Evolutionary conservation across 805 yeast genomes (phyloP), one percentile per base, ranked within the genome.

Genomic region (Hanseniaspora jakobsenii): DNA sequence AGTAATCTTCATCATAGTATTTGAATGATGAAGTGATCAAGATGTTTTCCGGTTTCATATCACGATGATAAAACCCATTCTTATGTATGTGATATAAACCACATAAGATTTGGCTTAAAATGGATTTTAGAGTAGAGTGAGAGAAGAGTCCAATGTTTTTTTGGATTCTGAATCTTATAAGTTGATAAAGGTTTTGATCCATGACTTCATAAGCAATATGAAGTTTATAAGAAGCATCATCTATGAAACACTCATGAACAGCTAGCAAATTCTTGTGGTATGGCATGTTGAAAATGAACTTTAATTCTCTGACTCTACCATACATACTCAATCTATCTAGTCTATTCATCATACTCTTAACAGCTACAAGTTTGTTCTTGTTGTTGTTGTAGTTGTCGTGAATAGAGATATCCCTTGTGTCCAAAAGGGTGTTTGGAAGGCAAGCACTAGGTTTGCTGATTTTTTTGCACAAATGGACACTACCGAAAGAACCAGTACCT

Each of bases 1-100:
- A 41, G 50, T 60, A 59, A 9, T 54, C 52, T 50, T 64, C 58
- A 58, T 62, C 60, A 57, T 72, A 79, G 54, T 71, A 80, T 39
- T 68, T 68, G 31, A 63, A 60, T 5, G 79, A 62, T 18, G 78
- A 75, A 29, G 77, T 67, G 4, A 87, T 74, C 52, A 89, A 70
- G 21, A 89, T 79, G 60, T 89, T 89, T 55, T 89, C 96, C 0
- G 98, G 97, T 61, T 89, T 89, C 38, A 89, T 70, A 65, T 89
- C 98, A 47, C 98, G 72, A 59, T 89, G 97, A 48, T 73, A 64
- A 51, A 66, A 74, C 22, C 65, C 61, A 30, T 67, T 64, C 9
- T 64, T 61, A 57, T 91, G 98, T 45, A 89, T 85, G 59, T 89
- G 96, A 47, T 75, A 72, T 23, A 87, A 69, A 3, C 91, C 98